A percentile compares a stretch with the other conserved stretches of the same genome.
phyloP scores from a whole-genome alignment of 768 basidiomycete genomes.

The Hygrophorus pudorinus region DNA sequence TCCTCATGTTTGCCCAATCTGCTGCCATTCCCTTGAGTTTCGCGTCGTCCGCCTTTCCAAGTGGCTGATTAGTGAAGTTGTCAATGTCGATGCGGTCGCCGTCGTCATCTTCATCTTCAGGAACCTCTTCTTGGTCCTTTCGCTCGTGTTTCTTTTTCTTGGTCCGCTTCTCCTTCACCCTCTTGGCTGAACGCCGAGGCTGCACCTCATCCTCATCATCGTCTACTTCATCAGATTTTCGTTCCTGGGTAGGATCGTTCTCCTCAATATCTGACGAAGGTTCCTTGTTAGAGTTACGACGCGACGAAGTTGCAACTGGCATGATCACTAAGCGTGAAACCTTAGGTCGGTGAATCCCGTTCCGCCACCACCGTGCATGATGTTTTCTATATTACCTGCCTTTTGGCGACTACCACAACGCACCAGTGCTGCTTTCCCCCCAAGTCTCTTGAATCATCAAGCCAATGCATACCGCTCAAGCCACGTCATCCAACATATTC shows the following conservation, averaged over 20 bases:
- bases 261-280: slow-evolving; percentile 57
- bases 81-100: slow-evolving; percentile 50
- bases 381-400: too few relatives aligned
- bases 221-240: slow-evolving; percentile 32
- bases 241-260: slow-evolving; percentile 27
- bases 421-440: not conserved
- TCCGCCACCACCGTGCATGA: too few relatives aligned
- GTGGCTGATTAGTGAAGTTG: slow-evolving; percentile 57
- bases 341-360: too few relatives aligned
- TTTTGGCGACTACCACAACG: not conserved
- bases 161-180: slow-evolving; percentile 21
- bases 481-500: slow-evolving; percentile 9
- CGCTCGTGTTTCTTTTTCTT: slow-evolving; percentile 13
- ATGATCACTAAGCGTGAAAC: slow-evolving; percentile 19
- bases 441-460: too few relatives aligned
- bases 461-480: not conserved
- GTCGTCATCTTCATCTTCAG: slow-evolving; percentile 31
- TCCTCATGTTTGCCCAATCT: slow-evolving; percentile 53
- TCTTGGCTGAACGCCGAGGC: slow-evolving; percentile 22
- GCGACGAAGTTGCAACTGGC: slow-evolving; percentile 30
- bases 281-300: slow-evolving; percentile 32
- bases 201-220: slow-evolving; percentile 31
- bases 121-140: slow-evolving; percentile 11
- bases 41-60: slow-evolving; percentile 39
- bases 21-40: slow-evolving; percentile 47